Evolutionary conservation across 139 green algal species (phyloP).

Genomic region (Closterium sp.): DNA sequence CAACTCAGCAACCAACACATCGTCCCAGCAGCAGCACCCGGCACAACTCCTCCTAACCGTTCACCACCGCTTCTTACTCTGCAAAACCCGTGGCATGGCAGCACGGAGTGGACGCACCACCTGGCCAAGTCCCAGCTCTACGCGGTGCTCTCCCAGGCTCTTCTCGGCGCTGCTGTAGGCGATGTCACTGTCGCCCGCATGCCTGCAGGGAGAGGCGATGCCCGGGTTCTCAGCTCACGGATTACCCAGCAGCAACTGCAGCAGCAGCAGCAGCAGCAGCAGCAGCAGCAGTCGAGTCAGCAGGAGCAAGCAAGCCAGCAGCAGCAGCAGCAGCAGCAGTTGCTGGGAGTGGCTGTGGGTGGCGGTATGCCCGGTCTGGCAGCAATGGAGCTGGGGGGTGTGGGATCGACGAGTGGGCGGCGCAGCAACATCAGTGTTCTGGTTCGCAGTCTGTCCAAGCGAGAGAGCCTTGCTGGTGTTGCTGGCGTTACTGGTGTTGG

Average conservation of each 20-base stretch:
- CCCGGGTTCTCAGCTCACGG: not conserved
- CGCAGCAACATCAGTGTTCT: not conserved
- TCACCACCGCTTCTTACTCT: not conserved
- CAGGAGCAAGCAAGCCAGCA: not conserved
- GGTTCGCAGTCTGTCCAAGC: not conserved
- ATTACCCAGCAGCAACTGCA: not conserved
- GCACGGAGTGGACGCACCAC: not conserved
- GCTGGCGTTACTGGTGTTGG: not conserved
- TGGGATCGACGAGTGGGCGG: not conserved
- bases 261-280: not conserved
- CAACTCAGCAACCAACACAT: not conserved
- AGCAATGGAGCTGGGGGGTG: not conserved
- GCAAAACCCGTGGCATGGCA: not conserved
- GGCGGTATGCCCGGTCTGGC: too few relatives aligned
- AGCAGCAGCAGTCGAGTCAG: not conserved
- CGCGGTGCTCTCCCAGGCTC: not conserved
- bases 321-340: not conserved
- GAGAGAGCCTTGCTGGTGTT: not conserved
- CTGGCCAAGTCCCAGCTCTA: conserved; percentile 4
- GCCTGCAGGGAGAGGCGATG: not conserved
- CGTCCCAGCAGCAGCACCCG: not conserved
- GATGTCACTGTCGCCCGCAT: not conserved
- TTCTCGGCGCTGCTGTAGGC: not conserved
- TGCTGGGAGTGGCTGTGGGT: not conserved
- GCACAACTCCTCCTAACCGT: not conserved